A percentile compares a stretch with the other conserved stretches of the same genome.
Evolutionary conservation across 768 basidiomycete genomes (phyloP).

Genomic region (Tricholoma saponaceum): DNA sequence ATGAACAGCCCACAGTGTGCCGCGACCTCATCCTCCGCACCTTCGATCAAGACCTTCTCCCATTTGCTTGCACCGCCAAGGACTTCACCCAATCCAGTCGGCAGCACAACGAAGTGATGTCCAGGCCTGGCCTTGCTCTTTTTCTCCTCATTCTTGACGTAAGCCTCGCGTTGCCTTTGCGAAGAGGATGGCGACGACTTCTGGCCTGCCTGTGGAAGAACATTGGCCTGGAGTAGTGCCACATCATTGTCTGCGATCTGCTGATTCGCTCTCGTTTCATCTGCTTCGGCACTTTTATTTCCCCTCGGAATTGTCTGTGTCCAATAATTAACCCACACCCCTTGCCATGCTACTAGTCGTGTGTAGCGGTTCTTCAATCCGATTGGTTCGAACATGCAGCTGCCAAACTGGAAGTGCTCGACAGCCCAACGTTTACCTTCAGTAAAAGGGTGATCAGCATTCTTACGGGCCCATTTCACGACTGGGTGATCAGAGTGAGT

Average conservation of each 20-base stretch:
- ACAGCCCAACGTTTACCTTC: constrained; percentile 48
- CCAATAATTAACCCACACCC: constrained; percentile 59
- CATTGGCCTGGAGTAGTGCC: constrained; percentile 16
- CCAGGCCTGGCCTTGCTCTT: constrained; percentile 23
- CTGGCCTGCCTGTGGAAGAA: neutral
- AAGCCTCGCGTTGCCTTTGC: constrained; percentile 14
- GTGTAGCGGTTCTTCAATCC: constrained; percentile 48
- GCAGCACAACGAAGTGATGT: constrained; percentile 51
- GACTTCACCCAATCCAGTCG: constrained; percentile 36
- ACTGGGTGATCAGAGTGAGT: constrained; percentile 38
- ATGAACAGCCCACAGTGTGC: constrained; percentile 57
- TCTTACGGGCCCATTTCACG: constrained; percentile 48
- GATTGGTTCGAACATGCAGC: constrained; percentile 52
- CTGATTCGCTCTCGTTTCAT: constrained; percentile 6
- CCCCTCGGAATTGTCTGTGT: constrained; percentile 37
- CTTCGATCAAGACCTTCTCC: constrained; percentile 47
- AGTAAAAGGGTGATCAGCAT: constrained; percentile 45
- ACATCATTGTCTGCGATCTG: constrained; percentile 8
- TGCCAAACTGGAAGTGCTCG: constrained; percentile 56
- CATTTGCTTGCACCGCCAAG: constrained; percentile 44
- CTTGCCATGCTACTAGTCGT: constrained; percentile 43
- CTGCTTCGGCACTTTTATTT: constrained; percentile 4
- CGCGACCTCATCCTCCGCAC: constrained; percentile 50
- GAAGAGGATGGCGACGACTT: neutral
- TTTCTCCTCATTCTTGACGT: constrained; percentile 19